Evolutionary conservation across 1,284 basidiomycete species (phyloP), one percentile per base, ranked within the genome.

Genomic region (Papiliotrema terrestris): DNA sequence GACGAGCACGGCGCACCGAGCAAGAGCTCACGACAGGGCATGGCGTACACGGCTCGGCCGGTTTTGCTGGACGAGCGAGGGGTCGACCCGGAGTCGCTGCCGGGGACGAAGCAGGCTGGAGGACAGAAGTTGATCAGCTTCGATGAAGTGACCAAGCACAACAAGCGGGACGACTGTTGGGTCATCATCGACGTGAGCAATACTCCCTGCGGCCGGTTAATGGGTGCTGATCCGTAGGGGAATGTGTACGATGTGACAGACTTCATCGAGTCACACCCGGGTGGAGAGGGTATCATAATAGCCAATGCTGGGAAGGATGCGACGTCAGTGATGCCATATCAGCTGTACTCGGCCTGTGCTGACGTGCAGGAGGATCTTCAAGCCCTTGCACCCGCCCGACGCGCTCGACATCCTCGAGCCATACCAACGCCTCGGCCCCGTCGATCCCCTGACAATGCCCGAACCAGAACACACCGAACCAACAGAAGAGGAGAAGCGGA

Each of bases 401-500:
- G 74, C 77, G 17, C 69, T 80, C 23, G 67, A 74, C 6, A 71
- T 68, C 39, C 75, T 81, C 42, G 59, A 65, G 1, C 72, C 76
- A 2, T 81, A 82, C 37, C 86, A 86, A 62, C 85, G 88, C 71
- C 78, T 93, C 5, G 91, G 91, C 0, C 74, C 80, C 8, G 78
- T 95, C 5, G 82, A 85, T 55, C 76, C 77, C 0, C 68, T 76
- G 4, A 85, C 86, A 1, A 76, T 83, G 2, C 72, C 78, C 15
- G 78, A 75, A 13, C 78, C 76, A 45, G 65, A 60, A n/a, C 71
- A 79, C 48, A 78, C 69, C 52, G 78, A 76, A 59, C 84, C 84
- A 67, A 86, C 86, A 0, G 83, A 83, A 61, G 88, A 91, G 60
- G 87, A 89, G 68, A 60, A 83, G 13, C 79, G 88, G 50, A 83